Conservation (phyloP, 495 filamentous ascomycete genomes). For the Penicillium antarcticum region DNA sequence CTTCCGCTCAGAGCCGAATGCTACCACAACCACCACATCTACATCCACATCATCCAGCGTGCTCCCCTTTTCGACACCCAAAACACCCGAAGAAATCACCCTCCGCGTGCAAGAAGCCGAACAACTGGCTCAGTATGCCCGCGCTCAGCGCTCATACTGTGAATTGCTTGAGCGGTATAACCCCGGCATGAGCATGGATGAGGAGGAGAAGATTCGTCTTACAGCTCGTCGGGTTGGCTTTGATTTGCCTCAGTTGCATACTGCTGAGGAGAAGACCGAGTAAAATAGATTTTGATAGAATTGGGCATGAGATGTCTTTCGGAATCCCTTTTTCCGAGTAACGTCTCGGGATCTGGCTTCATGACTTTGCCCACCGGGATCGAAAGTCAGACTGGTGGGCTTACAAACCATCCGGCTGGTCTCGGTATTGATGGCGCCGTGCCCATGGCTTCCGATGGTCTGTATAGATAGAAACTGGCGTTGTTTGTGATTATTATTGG, state of each 20-base stretch:
- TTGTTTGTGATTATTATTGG: conserved; percentile 1
- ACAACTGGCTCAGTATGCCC: conserved; percentile 75
- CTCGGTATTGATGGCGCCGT: too few species aligned
- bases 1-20: conserved; percentile 30
- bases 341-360: too few species aligned
- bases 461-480: conserved; percentile 6
- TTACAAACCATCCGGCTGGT: too few species aligned
- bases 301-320: not conserved
- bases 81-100: conserved; percentile 9
- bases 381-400: too few species aligned
- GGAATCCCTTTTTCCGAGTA: too few species aligned
- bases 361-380: too few species aligned
- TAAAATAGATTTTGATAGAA: not conserved
- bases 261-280: conserved; percentile 19
- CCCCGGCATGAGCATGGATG: conserved; percentile 77
- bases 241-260: conserved; percentile 61
- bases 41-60: not conserved
- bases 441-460: not conserved
- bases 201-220: conserved; percentile 80
- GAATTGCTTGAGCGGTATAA: conserved; percentile 88
- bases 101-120: conserved; percentile 57
- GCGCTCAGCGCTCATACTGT: conserved; percentile 77
- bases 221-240: conserved; percentile 86
- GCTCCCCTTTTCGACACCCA: conserved; percentile 12
- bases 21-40: conserved; percentile 16